These are phyloP conservation scores for Globisporangium paroecandrum DNA, from an alignment of 352 stramenopile species.

Conservation along the genomic window DNA sequence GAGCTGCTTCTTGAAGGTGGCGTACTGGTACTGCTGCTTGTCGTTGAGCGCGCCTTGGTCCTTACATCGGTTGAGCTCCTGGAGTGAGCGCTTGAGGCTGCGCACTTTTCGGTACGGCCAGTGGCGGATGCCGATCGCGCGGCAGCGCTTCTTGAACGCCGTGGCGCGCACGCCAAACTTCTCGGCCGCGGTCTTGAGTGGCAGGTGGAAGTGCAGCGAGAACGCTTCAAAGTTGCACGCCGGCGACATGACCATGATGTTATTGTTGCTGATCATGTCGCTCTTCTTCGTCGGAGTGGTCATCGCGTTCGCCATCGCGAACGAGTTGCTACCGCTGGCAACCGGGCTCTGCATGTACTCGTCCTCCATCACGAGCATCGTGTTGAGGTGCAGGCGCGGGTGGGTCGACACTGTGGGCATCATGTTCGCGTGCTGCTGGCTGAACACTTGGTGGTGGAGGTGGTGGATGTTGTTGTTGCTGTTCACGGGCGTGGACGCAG, in stretches of 20 bases:
- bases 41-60: conserved; percentile 54
- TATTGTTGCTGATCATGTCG: neutral
- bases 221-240: conserved; percentile 72
- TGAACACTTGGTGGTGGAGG: conserved; percentile 5
- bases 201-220: conserved; percentile 63
- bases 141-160: conserved; percentile 74
- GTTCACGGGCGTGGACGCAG: conserved; percentile 9
- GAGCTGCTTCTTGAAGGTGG: conserved; percentile 61
- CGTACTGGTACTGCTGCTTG: conserved; percentile 60
- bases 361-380: conserved; percentile 33
- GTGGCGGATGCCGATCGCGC: conserved; percentile 67
- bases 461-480: neutral
- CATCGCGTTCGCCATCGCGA: conserved; percentile 20
- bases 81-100: conserved; percentile 61
- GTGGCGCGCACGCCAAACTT: conserved; percentile 74
- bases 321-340: conserved; percentile 6
- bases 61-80: conserved; percentile 57
- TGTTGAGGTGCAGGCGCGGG: conserved; percentile 25
- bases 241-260: conserved; percentile 48
- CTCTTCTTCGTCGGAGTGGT: conserved; percentile 32
- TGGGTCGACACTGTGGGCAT: neutral
- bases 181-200: conserved; percentile 62
- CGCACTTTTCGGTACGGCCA: conserved; percentile 74
- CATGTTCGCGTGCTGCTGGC: conserved; percentile 5
- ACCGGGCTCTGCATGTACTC: conserved; percentile 34